Evolutionary conservation across 495 filamentous ascomycete genomes (phyloP).

Genomic region (Aspergillus saccharolyticus): DNA sequence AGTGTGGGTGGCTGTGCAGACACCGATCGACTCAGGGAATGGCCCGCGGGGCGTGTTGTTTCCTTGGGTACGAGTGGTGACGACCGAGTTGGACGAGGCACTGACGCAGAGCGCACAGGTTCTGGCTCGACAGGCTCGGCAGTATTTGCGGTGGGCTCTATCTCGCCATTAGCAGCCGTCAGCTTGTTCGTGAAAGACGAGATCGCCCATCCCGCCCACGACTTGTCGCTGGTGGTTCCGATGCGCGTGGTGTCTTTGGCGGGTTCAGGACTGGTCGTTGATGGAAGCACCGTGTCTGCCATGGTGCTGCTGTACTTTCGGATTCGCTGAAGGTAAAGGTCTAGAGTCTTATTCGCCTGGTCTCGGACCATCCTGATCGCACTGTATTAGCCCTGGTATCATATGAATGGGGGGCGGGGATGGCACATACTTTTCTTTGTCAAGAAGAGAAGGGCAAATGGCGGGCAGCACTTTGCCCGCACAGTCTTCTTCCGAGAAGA

Average conservation of each 20-base stretch:
- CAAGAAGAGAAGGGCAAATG: slow-evolving; percentile 73
- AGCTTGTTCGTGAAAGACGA: slow-evolving; percentile 98
- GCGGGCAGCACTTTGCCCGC: slow-evolving; percentile 75
- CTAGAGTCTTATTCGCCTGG: slow-evolving; percentile 85
- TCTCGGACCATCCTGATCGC: slow-evolving; percentile 64
- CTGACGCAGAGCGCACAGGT: slow-evolving; percentile 38
- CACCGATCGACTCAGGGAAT: slow-evolving; percentile 34
- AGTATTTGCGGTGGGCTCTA: slow-evolving; percentile 50
- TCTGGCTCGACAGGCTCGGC: slow-evolving; percentile 28
- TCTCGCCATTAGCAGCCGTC: slow-evolving; percentile 75
- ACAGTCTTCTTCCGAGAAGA: slow-evolving; percentile 88
- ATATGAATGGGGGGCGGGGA: neutral
- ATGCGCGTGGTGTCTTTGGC: slow-evolving; percentile 55
- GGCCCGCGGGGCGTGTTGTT: slow-evolving; percentile 36
- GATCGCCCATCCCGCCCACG: slow-evolving; percentile 96
- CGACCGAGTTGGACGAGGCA: slow-evolving; percentile 42
- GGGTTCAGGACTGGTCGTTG: slow-evolving; percentile 32
- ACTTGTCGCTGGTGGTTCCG: slow-evolving; percentile 66
- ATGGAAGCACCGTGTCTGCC: slow-evolving; percentile 70
- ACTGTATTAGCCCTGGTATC: neutral
- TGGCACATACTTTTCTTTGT: slow-evolving; percentile 73
- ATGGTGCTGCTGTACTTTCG: slow-evolving; percentile 70
- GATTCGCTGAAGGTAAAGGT: slow-evolving; percentile 80
- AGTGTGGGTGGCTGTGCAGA: slow-evolving; percentile 40
- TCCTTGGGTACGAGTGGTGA: slow-evolving; percentile 50